A percentile compares a stretch with the other conserved stretches of the same genome.
Evolutionary conservation across 768 basidiomycete species (phyloP).

Genomic region (Coprinopsis marcescibilis): DNA sequence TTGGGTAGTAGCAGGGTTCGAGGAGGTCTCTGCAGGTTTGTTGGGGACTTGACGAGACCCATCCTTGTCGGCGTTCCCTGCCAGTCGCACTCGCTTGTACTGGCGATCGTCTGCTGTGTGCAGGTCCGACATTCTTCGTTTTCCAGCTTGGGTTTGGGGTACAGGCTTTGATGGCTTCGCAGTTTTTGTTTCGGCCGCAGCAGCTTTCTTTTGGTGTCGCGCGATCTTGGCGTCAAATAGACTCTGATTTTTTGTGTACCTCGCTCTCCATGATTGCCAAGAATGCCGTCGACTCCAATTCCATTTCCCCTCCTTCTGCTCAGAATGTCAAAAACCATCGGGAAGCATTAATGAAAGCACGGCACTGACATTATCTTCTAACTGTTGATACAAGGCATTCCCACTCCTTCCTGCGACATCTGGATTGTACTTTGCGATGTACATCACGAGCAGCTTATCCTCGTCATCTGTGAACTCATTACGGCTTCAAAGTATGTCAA

Average conservation of each 20-base stretch:
- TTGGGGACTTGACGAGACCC: too few species aligned
- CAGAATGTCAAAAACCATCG: slow-evolving; percentile 16
- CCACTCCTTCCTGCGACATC: slow-evolving; percentile 22
- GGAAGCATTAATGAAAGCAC: neutral
- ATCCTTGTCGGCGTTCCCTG: too few species aligned
- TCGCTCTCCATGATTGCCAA: slow-evolving; percentile 60
- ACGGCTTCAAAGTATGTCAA: too few species aligned
- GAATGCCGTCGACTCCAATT: slow-evolving; percentile 47
- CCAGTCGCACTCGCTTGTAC: neutral
- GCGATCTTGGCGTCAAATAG: slow-evolving; percentile 40
- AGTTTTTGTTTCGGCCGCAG: neutral
- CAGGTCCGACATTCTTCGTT: neutral
- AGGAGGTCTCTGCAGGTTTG: too few species aligned
- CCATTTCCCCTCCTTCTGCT: slow-evolving; percentile 38
- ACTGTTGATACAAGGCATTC: slow-evolving; percentile 33
- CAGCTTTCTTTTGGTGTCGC: neutral
- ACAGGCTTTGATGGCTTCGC: too few species aligned
- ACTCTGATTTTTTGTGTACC: slow-evolving; percentile 42
- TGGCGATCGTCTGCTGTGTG: neutral
- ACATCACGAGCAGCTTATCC: neutral
- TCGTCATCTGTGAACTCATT: neutral
- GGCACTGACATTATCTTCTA: slow-evolving; percentile 41
- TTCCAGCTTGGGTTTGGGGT: too few species aligned
- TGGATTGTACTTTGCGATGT: slow-evolving; percentile 3
- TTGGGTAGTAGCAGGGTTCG: too few species aligned